A percentile compares a stretch with the other conserved stretches of the same genome.
phyloP scores from a whole-genome alignment of 2,329 filamentous ascomycete genomes.

The Fusarium palustre region DNA sequence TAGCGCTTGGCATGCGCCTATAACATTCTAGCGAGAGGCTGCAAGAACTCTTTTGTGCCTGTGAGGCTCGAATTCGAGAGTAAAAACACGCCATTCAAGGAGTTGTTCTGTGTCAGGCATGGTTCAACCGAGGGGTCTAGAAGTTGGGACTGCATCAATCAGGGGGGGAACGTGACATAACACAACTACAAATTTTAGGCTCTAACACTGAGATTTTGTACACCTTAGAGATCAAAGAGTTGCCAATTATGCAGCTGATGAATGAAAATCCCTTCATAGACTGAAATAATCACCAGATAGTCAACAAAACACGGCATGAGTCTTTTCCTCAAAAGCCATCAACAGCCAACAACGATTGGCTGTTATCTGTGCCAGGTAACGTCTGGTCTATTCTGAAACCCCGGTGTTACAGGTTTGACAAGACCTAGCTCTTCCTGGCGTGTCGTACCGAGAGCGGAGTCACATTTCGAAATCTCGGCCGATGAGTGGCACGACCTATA shows the following conservation, averaged over 20 bases:
- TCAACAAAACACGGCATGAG: constrained; percentile 15
- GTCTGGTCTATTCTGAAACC: constrained; percentile 39
- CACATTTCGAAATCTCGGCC: constrained; percentile 12
- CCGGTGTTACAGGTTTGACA: constrained; percentile 46
- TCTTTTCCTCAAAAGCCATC: constrained; percentile 1
- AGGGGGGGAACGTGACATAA: background rate
- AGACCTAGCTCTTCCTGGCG: constrained; percentile 35
- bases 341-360: constrained; percentile 26
- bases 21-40: constrained; percentile 20
- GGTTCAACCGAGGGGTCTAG: constrained; percentile 12
- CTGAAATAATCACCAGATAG: constrained; percentile 4
- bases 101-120: constrained; percentile 30
- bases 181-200: background rate
- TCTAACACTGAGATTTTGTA: background rate
- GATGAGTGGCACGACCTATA: constrained; percentile 18
- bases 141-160: constrained; percentile 5
- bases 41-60: constrained; percentile 6
- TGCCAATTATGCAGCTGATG: background rate
- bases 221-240: background rate
- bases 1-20: constrained; percentile 42
- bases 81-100: constrained; percentile 41
- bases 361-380: background rate
- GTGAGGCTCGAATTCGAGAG: constrained; percentile 4
- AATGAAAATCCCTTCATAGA: background rate
- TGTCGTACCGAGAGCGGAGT: constrained; percentile 34